A percentile compares a stretch with the other conserved stretches of the same genome.
Conservation (phyloP, 1,139 yeast species). For the Hanseniaspora sp. region DNA sequence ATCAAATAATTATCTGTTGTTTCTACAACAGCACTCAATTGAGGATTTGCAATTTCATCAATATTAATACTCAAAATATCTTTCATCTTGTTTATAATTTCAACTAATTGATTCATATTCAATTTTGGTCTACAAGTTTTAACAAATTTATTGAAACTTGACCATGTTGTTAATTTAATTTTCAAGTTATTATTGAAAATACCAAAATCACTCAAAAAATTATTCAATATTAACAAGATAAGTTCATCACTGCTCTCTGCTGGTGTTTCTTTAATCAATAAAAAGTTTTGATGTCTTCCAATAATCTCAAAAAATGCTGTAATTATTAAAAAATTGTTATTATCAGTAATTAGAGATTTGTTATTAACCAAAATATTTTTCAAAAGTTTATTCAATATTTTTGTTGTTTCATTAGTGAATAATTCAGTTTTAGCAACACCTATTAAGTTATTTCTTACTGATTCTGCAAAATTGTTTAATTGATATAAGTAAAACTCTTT, state of each 20-base stretch:
- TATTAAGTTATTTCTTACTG: conserved; percentile 61
- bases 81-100: conserved; percentile 39
- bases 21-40: conserved; percentile 39
- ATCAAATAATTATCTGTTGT: conserved; percentile 45
- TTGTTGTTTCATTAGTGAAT: conserved; percentile 49
- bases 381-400: conserved; percentile 44
- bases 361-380: conserved; percentile 38
- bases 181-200: conserved; percentile 60
- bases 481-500: conserved; percentile 81
- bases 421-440: conserved; percentile 57
- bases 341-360: conserved; percentile 31
- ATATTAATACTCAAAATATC: conserved; percentile 35
- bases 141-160: conserved; percentile 70
- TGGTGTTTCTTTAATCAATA: conserved; percentile 29
- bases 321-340: conserved; percentile 46
- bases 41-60: conserved; percentile 43
- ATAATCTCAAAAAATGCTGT: conserved; percentile 73
- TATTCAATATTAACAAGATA: conserved; percentile 54
- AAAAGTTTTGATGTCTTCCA: conserved; percentile 63
- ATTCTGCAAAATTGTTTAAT: conserved; percentile 66
- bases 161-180: conserved; percentile 83
- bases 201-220: conserved; percentile 72
- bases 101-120: conserved; percentile 41
- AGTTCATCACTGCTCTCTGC: conserved; percentile 40
- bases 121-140: conserved; percentile 62